These are phyloP conservation scores for Dothidotthia symphoricarpi DNA, from an alignment of 2,329 filamentous ascomycete species.

Conservation along the genomic window DNA sequence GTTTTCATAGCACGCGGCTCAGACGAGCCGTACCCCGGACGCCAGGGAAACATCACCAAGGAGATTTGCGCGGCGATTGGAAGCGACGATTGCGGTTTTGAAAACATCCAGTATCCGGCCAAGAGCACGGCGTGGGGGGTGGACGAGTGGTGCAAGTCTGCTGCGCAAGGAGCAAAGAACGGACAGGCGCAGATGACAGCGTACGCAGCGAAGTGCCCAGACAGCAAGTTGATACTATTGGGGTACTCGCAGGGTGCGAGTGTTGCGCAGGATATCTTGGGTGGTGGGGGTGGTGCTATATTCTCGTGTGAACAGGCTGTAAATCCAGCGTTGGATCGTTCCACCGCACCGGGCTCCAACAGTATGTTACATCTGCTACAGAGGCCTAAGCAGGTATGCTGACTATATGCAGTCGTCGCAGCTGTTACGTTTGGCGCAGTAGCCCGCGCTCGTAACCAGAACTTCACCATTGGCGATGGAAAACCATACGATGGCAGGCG, in stretches of 20 bases:
- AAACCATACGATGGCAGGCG: slow-evolving; percentile 20
- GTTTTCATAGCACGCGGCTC: slow-evolving; percentile 31
- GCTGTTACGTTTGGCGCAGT: slow-evolving; percentile 29
- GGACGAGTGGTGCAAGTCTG: slow-evolving; percentile 29
- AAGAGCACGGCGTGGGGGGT: slow-evolving; percentile 26
- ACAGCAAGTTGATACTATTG: slow-evolving; percentile 28
- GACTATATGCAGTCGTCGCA: slow-evolving; percentile 19
- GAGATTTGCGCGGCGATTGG: slow-evolving; percentile 21
- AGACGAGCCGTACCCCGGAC: slow-evolving; percentile 29
- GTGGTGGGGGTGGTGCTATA: slow-evolving; percentile 28
- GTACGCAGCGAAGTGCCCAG: slow-evolving; percentile 26
- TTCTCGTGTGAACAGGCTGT: slow-evolving; percentile 24
- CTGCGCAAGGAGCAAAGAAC: slow-evolving; percentile 18
- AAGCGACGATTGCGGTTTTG: slow-evolving; percentile 22
- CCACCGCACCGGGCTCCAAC: slow-evolving; percentile 18
- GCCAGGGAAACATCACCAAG: slow-evolving; percentile 24
- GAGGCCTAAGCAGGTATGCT: slow-evolving; percentile 1
- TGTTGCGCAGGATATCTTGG: slow-evolving; percentile 29
- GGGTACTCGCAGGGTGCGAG: slow-evolving; percentile 29
- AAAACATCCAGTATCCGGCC: slow-evolving; percentile 29
- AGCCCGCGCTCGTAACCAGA: slow-evolving; percentile 19
- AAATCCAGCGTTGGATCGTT: slow-evolving; percentile 22
- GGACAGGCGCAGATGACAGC: slow-evolving; percentile 28
- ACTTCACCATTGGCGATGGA: slow-evolving; percentile 26
- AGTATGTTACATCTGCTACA: slow-evolving; percentile 7